phyloP scores from a whole-genome alignment of 495 filamentous ascomycete genomes.

The Aspergillus olivimuriae region DNA sequence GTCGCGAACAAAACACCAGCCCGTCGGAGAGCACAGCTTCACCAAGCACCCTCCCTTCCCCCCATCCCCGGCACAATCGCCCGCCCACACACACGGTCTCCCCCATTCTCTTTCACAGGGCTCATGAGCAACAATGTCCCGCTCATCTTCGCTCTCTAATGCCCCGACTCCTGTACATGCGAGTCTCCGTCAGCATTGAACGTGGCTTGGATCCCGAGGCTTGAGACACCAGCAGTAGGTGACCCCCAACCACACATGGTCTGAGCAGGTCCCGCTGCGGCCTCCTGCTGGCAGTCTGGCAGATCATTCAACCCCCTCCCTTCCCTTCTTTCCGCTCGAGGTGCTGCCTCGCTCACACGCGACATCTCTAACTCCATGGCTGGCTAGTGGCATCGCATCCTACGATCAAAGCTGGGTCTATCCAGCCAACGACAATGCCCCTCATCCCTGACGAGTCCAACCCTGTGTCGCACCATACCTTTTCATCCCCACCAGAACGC shows the following conservation, averaged over 20 bases:
- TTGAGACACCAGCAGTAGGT: background rate
- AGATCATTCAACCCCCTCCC: too few relatives aligned
- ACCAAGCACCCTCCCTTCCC: background rate
- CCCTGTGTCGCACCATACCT: slow-evolving; percentile 35
- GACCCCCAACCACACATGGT: background rate
- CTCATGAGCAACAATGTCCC: slow-evolving; percentile 19
- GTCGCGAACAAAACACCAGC: slow-evolving; percentile 2
- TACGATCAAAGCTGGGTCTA: slow-evolving; percentile 34
- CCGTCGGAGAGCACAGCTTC: background rate
- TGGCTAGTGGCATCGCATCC: slow-evolving; percentile 35
- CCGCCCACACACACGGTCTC: background rate
- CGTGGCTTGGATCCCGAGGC: slow-evolving; percentile 10
- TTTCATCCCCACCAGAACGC: slow-evolving; percentile 35
- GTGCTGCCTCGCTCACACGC: background rate
- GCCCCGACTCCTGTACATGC: slow-evolving; percentile 9
- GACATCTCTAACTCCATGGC: slow-evolving; percentile 7
- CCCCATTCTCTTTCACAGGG: slow-evolving; percentile 1
- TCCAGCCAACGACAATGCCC: slow-evolving; percentile 38
- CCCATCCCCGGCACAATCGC: background rate
- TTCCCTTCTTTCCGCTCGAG: slow-evolving; percentile 1
- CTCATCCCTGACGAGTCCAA: slow-evolving; percentile 39
- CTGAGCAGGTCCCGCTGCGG: background rate
- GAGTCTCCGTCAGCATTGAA: slow-evolving; percentile 15
- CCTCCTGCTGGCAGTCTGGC: too few relatives aligned
- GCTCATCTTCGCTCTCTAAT: slow-evolving; percentile 8